A percentile compares a stretch with the other conserved stretches of the same genome.
Evolutionary conservation across 2,329 filamentous ascomycete genomes (phyloP).

Genomic region (Chrysosporium keratinophilum): DNA sequence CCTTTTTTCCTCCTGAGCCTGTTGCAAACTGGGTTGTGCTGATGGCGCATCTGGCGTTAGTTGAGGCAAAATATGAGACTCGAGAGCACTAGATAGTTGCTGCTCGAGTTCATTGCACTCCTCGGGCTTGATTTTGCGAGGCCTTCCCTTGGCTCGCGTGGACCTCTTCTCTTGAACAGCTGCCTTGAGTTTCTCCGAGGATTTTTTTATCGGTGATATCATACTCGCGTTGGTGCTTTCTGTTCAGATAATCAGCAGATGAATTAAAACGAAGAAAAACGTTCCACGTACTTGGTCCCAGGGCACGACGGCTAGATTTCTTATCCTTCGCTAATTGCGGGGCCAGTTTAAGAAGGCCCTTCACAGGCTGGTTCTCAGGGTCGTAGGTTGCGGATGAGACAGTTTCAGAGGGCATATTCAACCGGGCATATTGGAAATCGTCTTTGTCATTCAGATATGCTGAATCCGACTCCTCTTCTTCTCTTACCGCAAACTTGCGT

Average conservation of each 20-base stretch:
- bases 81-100: background rate
- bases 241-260: conserved; percentile 19
- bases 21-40: background rate
- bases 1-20: background rate
- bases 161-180: conserved; percentile 2
- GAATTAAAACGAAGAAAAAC: background rate
- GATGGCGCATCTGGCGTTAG: background rate
- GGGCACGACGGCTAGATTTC: conserved; percentile 12
- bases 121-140: background rate
- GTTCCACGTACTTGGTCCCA: conserved; percentile 35
- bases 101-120: background rate
- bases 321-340: conserved; percentile 11
- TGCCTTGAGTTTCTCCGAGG: background rate
- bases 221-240: conserved; percentile 43
- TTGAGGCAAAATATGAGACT: background rate
- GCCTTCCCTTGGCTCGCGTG: background rate
- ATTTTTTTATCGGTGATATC: conserved; percentile 25
- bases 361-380: conserved; percentile 8
- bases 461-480: conserved; percentile 34
- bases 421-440: conserved; percentile 41
- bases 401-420: background rate
- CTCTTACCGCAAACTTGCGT: conserved; percentile 47
- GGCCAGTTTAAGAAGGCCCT: conserved; percentile 12
- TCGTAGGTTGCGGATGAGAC: background rate
- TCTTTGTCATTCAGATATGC: conserved; percentile 20